Evolutionary conservation across 345 rosid genomes (phyloP).

Genomic region (Salix purpurea): DNA sequence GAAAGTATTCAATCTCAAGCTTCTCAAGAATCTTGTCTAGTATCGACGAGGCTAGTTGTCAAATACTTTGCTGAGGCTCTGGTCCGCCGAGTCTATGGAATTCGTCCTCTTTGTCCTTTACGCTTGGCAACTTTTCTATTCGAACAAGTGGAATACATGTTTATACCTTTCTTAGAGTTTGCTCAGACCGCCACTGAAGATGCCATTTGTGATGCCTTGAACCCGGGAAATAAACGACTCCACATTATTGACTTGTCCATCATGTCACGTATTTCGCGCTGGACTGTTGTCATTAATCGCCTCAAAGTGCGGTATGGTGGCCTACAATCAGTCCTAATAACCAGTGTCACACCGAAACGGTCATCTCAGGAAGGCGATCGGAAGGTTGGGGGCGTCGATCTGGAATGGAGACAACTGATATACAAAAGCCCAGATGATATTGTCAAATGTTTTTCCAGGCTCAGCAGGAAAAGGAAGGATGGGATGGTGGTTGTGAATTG

Average conservation of each 20-base stretch:
- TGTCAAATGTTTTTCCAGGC: constrained; percentile 62
- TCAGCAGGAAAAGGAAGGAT: constrained; percentile 26
- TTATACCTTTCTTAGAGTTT: fast-evolving
- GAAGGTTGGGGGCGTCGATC: background rate
- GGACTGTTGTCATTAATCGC: fast-evolving
- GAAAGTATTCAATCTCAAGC: background rate
- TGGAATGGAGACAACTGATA: constrained; percentile 43
- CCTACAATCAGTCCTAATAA: background rate
- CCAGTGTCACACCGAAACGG: background rate
- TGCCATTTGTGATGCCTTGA: fast-evolving
- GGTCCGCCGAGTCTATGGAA: background rate
- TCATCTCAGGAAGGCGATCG: background rate
- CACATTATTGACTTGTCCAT: background rate
- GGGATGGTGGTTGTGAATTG: constrained; percentile 81
- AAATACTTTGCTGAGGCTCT: background rate
- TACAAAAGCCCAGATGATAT: constrained; percentile 48
- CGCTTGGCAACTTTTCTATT: fast-evolving
- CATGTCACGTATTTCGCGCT: background rate
- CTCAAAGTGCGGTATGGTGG: background rate
- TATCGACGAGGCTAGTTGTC: background rate
- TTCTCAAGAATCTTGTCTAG: background rate
- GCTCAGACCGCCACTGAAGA: fast-evolving
- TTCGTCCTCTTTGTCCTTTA: background rate
- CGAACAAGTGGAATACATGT: too few relatives aligned
- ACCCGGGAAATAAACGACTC: background rate